These are phyloP conservation scores for Trametes cingulata DNA, from an alignment of 768 basidiomycete genomes.

Conservation along the genomic window DNA sequence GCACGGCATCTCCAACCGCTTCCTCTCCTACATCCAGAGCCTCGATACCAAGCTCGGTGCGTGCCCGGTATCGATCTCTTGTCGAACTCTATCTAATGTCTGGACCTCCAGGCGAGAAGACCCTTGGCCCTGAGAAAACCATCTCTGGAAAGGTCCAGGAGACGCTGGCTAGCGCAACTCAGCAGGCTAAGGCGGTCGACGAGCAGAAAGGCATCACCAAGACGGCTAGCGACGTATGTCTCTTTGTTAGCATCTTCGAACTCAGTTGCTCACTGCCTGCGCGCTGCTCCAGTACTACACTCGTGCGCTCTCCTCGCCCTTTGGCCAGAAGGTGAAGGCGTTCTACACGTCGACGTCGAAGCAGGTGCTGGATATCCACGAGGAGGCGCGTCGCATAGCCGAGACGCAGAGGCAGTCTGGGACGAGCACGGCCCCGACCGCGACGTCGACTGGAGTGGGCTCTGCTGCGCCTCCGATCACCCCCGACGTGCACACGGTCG, in stretches of 20 bases:
- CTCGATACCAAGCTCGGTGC: slow-evolving; percentile 70
- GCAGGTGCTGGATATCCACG: slow-evolving; percentile 89
- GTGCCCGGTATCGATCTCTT: neutral
- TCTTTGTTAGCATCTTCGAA: neutral
- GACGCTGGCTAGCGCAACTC: slow-evolving; percentile 60
- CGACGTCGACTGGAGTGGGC: slow-evolving; percentile 25
- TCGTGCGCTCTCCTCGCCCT: slow-evolving; percentile 70
- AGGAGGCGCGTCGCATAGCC: slow-evolving; percentile 85
- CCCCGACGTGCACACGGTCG: slow-evolving; percentile 18
- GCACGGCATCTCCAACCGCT: slow-evolving; percentile 85
- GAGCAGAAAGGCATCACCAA: slow-evolving; percentile 78
- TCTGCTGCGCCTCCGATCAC: slow-evolving; percentile 26
- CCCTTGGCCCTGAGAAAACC: slow-evolving; percentile 81
- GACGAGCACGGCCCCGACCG: slow-evolving; percentile 4
- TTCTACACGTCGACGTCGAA: slow-evolving; percentile 92
- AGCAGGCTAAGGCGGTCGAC: slow-evolving; percentile 74
- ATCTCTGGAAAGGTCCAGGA: slow-evolving; percentile 72
- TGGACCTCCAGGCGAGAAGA: slow-evolving; percentile 38
- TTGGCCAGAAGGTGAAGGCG: slow-evolving; percentile 70
- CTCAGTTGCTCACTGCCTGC: too few species aligned
- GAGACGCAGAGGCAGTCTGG: slow-evolving; percentile 49
- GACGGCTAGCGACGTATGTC: slow-evolving; percentile 62
- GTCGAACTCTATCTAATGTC: neutral
- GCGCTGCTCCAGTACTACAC: slow-evolving; percentile 64
- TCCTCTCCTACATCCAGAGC: slow-evolving; percentile 74